Conservation (phyloP, 2,329 filamentous ascomycete genomes). For the Chaetomium strumarium region DNA sequence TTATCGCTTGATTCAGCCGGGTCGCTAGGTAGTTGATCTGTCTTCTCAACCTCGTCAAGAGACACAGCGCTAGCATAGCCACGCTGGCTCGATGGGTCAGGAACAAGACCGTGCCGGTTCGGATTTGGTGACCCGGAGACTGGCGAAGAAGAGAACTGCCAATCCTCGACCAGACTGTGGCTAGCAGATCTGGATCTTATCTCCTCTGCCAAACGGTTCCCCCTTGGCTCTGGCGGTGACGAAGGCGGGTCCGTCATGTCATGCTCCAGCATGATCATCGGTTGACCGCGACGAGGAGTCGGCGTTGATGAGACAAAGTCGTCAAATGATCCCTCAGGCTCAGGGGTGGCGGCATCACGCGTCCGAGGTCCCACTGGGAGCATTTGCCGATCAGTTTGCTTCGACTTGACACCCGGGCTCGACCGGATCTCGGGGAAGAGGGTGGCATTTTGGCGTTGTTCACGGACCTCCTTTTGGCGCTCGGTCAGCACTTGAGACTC, state of each 20-base stretch:
- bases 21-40: conserved; percentile 6
- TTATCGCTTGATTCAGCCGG: conserved; percentile 1
- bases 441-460: conserved; percentile 58
- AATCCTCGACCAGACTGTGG: conserved; percentile 38
- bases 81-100: conserved; percentile 22
- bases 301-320: conserved; percentile 55
- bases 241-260: conserved; percentile 51
- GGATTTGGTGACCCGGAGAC: conserved; percentile 44
- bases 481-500: conserved; percentile 75
- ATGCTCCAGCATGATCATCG: conserved; percentile 41
- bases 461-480: conserved; percentile 69
- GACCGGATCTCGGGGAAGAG: conserved; percentile 65
- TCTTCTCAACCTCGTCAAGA: conserved; percentile 16
- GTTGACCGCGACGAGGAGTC: conserved; percentile 52
- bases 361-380: conserved; percentile 11
- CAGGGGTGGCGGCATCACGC: conserved; percentile 40
- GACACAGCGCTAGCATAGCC: conserved; percentile 20
- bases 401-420: conserved; percentile 34
- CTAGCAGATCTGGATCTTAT: conserved; percentile 45
- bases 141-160: conserved; percentile 53
- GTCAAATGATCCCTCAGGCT: conserved; percentile 38
- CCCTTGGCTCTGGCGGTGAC: conserved; percentile 51
- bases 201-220: conserved; percentile 47
- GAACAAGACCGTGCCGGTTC: conserved; percentile 27
- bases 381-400: conserved; percentile 7